Base-by-base conservation (phyloP, 805 yeast species). In the Saturnispora hagleri region DNA sequence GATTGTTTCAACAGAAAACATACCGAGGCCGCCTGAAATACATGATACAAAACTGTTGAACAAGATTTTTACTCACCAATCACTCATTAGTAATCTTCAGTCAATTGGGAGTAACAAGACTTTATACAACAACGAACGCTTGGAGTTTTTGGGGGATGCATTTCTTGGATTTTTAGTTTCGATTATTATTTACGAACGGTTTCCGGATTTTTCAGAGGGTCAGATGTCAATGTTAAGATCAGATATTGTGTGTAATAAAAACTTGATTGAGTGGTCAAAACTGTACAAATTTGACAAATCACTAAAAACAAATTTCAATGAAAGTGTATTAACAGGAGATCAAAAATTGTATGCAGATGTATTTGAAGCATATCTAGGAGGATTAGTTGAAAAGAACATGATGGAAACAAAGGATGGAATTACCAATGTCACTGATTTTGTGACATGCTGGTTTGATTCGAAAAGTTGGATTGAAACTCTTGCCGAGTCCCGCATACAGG, bases 361-460 rank as follows among this genome's bases (percentile, higher is more conserved):
- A 0, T 88, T 91, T 64, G 99, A 93, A 68, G 97, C 98, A 0
- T 91, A 93, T 58, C 74, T 93, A 41, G 98, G 96, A 10, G 99
- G 95, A 0, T 67, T 91, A 38, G 75, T 76, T 3, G 72, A 79
- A 20, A 53, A 54, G 27, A 47, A 52, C 36, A 56, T 56, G 66
- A 69, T 3, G 73, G 67, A 41, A 74, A 84, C 26, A 73, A 73
- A 56, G 63, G 71, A 24, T 81, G 91, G 91, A 62, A 84, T 53
- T n/a, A 57, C 55, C 1, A 55, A 58, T 26, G 31, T 51, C 2
- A 50, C 55, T 18, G 49, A 52, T 20, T 52, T 57, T 13, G 22
- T 82, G 17, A 73, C 73, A 57, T 69, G 72, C 52, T 69, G 76
- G 53, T 64, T 69, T 2, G 73, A 64, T 28, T 72, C 83, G n/a